Base-by-base conservation (phyloP, 164 flowering plant genomes). In the Paratinospora sagittata region DNA sequence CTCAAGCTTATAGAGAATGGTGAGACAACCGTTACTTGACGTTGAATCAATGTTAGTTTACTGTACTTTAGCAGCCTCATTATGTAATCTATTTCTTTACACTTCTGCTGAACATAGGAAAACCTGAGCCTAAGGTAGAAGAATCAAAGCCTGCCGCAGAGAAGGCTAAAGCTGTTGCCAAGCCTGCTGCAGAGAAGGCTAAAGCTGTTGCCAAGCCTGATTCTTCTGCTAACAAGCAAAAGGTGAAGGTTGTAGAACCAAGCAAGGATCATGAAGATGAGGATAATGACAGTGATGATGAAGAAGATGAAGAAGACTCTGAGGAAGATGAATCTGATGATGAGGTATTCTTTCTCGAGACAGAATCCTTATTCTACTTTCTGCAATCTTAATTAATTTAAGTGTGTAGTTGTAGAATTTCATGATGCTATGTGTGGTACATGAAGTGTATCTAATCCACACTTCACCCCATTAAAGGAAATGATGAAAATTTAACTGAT, bases 1-100 rank as follows among this genome's bases (percentile, higher is more conserved):
- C 23, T 79, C 58, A 33, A 13, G 8, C 27, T 0, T 12, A 70
- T 11, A 0, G 81, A 80, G 66, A 86, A 79, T 83, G 88, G 87
- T 84, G 66, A 2, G 62, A 23, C 9, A 16, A 17, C 7, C 27
- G 57, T 19, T 68, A 17, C 17, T 24, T 26, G 27, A 11, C 19
- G 26, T n/a, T 19, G 34, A 30, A 30, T 30, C 34, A 30, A 55
- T n/a, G 8, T 17, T 17, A 4, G 26, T n/a, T 26, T 26, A 27
- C 34, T 61, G 16, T 27, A 26, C 61, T 19, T 55, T n/a, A 55
- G 61, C 9, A 55, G 9, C 61, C 61, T 21, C 19, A 16, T 19
- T 16, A 8, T n/a, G 4, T 4, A n/a, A 55, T 55, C 2, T 43
- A 10, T 43, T 11, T 55, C 24, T 6, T 55, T 55, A 23, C 9